Evolutionary conservation across 73 alveolate genomes (phyloP).

Genomic region (Breviolum minutum): DNA sequence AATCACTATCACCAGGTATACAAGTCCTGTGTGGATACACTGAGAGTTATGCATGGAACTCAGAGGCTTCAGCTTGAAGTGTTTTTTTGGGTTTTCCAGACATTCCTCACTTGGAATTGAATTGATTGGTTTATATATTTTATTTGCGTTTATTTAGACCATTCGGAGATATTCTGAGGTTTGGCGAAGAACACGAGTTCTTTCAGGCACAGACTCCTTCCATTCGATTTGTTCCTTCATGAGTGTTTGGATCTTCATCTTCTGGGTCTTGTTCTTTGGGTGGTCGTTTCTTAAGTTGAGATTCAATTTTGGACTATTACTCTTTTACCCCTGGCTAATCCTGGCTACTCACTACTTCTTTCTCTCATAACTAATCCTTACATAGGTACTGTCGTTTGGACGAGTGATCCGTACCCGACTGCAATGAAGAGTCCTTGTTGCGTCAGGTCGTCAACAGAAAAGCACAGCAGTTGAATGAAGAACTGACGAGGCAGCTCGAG

Average conservation of each 20-base stretch:
- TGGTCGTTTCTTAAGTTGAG: no score
- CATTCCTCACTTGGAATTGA: no score
- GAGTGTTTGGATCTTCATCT: not conserved
- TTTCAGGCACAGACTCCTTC: constrained; percentile 24
- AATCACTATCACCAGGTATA: not conserved
- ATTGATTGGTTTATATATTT: no score
- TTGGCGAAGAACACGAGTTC: constrained; percentile 63
- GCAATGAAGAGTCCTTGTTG: not conserved
- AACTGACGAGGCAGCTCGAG: not conserved
- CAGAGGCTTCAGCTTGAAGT: not conserved
- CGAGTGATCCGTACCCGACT: no score
- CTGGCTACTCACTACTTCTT: no score
- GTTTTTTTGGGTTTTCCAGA: not conserved
- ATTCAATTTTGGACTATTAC: no score
- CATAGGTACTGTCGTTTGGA: no score
- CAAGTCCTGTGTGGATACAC: constrained; percentile 6
- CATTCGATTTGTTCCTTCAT: not conserved
- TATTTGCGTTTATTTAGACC: not conserved
- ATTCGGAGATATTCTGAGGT: not conserved
- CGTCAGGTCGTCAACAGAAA: not conserved
- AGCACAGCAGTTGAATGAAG: not conserved
- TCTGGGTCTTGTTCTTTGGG: no score
- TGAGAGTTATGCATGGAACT: constrained; percentile 15
- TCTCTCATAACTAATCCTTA: no score
- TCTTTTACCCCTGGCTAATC: no score